phyloP scores from a whole-genome alignment of 2,329 filamentous ascomycete genomes.

The Cytospora paraplurivora region DNA sequence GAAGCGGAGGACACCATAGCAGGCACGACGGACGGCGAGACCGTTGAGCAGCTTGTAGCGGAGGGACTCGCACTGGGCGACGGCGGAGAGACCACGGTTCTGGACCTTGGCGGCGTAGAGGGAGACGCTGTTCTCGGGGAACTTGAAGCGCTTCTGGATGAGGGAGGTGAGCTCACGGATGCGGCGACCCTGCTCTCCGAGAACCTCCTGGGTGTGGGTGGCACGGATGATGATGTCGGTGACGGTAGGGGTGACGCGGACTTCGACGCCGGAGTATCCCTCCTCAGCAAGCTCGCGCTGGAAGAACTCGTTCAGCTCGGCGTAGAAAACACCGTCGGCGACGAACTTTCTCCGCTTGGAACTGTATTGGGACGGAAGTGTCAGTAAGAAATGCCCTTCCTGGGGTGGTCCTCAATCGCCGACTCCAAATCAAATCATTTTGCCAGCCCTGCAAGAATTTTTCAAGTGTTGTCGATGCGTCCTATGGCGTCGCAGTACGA shows the following conservation, averaged over 20 bases:
- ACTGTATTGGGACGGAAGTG: slow-evolving; percentile 48
- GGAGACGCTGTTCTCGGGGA: slow-evolving; percentile 99
- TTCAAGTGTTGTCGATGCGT: not conserved
- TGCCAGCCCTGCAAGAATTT: not conserved
- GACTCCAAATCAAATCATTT: not conserved
- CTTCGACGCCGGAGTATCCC: slow-evolving; percentile 99
- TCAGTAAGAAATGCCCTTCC: slow-evolving; percentile 25
- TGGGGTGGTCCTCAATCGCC: slow-evolving; percentile 4
- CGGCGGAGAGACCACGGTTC: slow-evolving; percentile 99
- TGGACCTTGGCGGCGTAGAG: slow-evolving; percentile 99
- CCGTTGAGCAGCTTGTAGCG: slow-evolving; percentile 99
- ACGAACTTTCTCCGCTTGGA: slow-evolving; percentile 95
- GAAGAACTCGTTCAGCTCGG: slow-evolving; percentile 99
- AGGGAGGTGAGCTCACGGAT: slow-evolving; percentile 99
- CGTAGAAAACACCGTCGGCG: slow-evolving; percentile 99
- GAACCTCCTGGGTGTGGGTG: slow-evolving; percentile 99
- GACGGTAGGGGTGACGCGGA: slow-evolving; percentile 98
- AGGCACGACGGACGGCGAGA: slow-evolving; percentile 96
- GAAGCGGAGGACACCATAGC: slow-evolving; percentile 99
- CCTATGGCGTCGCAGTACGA: not conserved
- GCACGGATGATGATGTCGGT: slow-evolving; percentile 99
- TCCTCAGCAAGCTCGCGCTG: slow-evolving; percentile 99
- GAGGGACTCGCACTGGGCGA: slow-evolving; percentile 99
- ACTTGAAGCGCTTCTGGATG: slow-evolving; percentile 99
- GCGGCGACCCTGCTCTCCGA: slow-evolving; percentile 99